Evolutionary conservation across 495 filamentous ascomycete genomes (phyloP), one percentile per base, ranked within the genome.

Genomic region (Penicillium bialowiezense): DNA sequence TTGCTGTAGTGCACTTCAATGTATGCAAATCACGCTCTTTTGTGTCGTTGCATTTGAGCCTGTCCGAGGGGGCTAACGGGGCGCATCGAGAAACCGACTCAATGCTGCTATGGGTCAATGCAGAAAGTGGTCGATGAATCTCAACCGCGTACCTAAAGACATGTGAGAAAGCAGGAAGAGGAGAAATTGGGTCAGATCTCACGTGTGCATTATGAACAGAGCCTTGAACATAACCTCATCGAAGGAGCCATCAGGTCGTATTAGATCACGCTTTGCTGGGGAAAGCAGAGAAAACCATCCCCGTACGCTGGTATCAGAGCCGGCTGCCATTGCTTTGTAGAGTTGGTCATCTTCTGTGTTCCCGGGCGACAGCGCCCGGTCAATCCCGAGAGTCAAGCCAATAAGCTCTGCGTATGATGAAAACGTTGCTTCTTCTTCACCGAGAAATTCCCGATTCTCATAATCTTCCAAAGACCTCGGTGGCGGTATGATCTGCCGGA

Each of bases 211-310:
- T 17, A 60, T 52, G 14, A 60, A 56, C 9, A 52, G 44, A 1
- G 57, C 57, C 12, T 60, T 60, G 38, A 60, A 60, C 21, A 60
- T 54, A 8, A 60, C 46, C 34, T 60, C 57, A 28, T 60, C 57
- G 8, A 60, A 42, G 7, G 52, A 43, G 6, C 57, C 57, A 28
- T 60, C 50, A 2, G 19, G 41, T 2, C 52, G 52, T 12, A 55
- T 44, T 8, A 56, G 29, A 24, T 52, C 24, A n/a, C 40, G 43
- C 38, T 56, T 60, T 6, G 41, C 43, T 0, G 45, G 26, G 24
- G 49, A 44, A 1, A 60, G 49, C 5, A 60, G 33, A 5, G 49
- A 53, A 10, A 32, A 48, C 57, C 57, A 60, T 5, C 49, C 57
- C 13, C 28, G 37, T 3, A 56, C 42, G 9, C 32, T 51, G 7